Evolutionary conservation across 1,284 basidiomycete genomes (phyloP).

Genomic region (Coniferiporia sulphurascens): DNA sequence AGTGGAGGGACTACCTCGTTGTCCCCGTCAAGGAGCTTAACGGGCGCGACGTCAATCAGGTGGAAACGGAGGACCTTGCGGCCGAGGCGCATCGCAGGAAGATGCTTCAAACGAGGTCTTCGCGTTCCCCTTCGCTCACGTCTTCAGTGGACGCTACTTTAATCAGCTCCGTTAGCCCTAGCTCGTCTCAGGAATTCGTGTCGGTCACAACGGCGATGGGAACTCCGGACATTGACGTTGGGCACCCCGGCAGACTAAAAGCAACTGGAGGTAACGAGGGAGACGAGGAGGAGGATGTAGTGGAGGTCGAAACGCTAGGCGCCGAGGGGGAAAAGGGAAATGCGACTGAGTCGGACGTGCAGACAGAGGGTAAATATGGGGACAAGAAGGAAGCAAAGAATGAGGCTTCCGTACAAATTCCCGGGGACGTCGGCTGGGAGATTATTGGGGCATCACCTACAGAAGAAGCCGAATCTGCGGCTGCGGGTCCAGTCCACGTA

Average conservation of each 20-base stretch:
- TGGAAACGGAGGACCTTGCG: conserved; percentile 12
- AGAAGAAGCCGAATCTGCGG: background rate
- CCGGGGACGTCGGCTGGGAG: background rate
- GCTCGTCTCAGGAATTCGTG: too few relatives aligned
- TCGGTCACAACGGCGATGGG: too few relatives aligned
- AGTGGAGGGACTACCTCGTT: conserved; percentile 14
- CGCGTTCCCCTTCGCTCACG: background rate
- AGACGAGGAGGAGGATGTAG: background rate
- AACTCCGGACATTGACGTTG: too few relatives aligned
- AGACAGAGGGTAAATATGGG: background rate
- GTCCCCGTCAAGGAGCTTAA: conserved; percentile 11
- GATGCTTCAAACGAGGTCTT: background rate
- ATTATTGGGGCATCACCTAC: background rate
- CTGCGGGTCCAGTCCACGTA: conserved; percentile 1
- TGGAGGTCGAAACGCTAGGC: background rate
- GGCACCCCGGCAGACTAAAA: too few relatives aligned
- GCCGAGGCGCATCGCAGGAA: background rate
- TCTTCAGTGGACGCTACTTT: background rate
- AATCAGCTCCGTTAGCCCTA: background rate
- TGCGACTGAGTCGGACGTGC: background rate
- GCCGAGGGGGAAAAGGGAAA: background rate
- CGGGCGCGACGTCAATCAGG: conserved; percentile 12
- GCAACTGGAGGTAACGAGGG: background rate
- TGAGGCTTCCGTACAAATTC: background rate
- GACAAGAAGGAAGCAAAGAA: background rate